A percentile compares a stretch with the other conserved stretches of the same genome.
These are phyloP conservation scores for Lentinula lateritia DNA, from an alignment of 768 basidiomycete genomes.

Conservation along the genomic window DNA sequence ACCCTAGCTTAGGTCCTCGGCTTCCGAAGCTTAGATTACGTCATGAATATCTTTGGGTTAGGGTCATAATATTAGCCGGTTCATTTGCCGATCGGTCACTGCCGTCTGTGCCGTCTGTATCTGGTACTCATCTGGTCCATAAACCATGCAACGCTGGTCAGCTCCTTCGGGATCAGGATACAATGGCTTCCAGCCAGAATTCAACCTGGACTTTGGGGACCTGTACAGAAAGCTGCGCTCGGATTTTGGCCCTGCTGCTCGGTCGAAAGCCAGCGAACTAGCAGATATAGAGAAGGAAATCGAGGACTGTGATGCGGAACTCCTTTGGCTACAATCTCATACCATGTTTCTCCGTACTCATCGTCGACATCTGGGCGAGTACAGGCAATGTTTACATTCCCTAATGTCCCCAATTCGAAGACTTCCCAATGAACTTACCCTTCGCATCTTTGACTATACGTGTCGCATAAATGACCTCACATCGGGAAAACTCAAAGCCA, in stretches of 20 bases:
- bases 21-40: neutral
- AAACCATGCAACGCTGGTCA: too few species aligned
- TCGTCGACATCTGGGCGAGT: neutral
- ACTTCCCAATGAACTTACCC: neutral
- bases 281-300: neutral
- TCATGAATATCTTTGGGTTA: neutral
- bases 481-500: neutral
- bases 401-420: neutral
- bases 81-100: too few species aligned
- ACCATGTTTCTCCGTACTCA: neutral
- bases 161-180: neutral
- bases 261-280: neutral
- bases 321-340: neutral
- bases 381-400: neutral
- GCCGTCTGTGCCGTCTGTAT: too few species aligned
- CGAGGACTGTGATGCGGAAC: neutral
- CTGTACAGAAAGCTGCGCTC: neutral
- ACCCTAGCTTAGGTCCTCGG: neutral
- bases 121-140: too few species aligned
- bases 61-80: neutral
- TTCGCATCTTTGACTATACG: neutral
- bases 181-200: neutral
- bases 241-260: neutral
- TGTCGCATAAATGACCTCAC: neutral
- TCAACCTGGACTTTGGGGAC: neutral